phyloP scores from a whole-genome alignment of 495 filamentous ascomycete species.

The Penicillium chermesinum region DNA sequence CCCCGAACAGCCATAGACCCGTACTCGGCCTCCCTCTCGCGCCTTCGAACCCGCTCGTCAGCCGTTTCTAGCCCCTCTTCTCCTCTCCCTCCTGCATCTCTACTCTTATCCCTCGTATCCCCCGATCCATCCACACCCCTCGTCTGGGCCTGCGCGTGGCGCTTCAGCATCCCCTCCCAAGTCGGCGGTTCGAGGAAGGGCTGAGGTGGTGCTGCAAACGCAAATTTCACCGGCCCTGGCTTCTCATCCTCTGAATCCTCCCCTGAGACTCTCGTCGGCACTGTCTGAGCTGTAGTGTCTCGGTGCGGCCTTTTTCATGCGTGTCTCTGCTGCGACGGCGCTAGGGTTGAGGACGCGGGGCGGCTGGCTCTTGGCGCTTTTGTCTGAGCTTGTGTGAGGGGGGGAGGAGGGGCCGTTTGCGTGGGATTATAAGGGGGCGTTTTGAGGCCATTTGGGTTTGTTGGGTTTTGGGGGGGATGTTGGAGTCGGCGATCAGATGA shows the following conservation, averaged over 20 bases:
- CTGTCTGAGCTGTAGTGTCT: not conserved
- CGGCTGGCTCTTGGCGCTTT: not conserved
- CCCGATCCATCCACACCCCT: too few species aligned
- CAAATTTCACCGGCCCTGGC: slow-evolving; percentile 7
- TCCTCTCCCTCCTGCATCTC: not conserved
- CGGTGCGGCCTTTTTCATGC: slow-evolving; percentile 10
- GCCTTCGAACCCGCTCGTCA: slow-evolving; percentile 15
- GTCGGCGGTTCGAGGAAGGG: slow-evolving; percentile 22
- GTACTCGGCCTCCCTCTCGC: slow-evolving; percentile 27
- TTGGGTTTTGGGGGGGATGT: not conserved
- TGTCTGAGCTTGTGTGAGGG: not conserved
- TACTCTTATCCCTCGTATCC: slow-evolving; percentile 3
- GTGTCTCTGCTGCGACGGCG: slow-evolving; percentile 16
- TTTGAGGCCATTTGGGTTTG: slow-evolving; percentile 1
- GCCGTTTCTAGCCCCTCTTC: slow-evolving; percentile 1
- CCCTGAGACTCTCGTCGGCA: not conserved
- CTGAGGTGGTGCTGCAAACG: slow-evolving; percentile 15
- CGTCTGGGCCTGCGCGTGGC: not conserved
- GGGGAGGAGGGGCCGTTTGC: slow-evolving; percentile 14
- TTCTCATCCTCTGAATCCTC: not conserved
- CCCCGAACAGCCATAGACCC: slow-evolving; percentile 31
- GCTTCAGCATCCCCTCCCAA: slow-evolving; percentile 23
- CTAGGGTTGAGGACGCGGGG: slow-evolving; percentile 19
- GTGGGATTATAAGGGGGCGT: slow-evolving; percentile 14
- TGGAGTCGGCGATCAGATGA: slow-evolving; percentile 3